Percentiles rank a stretch among this genome's conserved stretches.
These are phyloP conservation scores for Euphorbia corollata DNA, from an alignment of 441 rosid genomes.

Conservation along the genomic window DNA sequence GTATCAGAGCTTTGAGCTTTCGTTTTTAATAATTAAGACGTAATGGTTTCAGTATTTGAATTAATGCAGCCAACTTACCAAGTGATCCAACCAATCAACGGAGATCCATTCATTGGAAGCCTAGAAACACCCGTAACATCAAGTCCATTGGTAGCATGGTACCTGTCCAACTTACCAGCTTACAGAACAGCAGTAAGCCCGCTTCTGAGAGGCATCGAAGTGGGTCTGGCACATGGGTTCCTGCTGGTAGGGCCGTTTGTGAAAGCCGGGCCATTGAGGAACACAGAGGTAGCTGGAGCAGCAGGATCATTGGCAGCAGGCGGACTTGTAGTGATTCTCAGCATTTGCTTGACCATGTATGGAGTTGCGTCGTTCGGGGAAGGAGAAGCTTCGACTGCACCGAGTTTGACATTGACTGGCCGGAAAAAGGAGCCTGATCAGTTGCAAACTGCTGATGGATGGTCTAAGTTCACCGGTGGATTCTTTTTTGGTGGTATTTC, in stretches of 20 bases:
- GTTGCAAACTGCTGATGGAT: constrained; percentile 86
- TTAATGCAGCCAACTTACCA: constrained; percentile 67
- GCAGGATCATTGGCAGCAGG: constrained; percentile 89
- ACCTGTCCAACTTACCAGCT: constrained; percentile 88
- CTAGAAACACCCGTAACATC: constrained; percentile 92
- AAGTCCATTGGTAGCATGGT: constrained; percentile 89
- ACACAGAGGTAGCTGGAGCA: constrained; percentile 61
- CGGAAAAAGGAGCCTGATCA: constrained; percentile 91
- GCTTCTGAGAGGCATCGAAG: constrained; percentile 81
- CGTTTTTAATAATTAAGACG: no score
- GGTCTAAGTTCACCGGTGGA: constrained; percentile 86
- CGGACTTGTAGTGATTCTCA: constrained; percentile 74
- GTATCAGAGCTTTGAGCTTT: no score
- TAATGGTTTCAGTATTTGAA: no score
- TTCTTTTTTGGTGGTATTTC: constrained; percentile 95
- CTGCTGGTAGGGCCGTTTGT: constrained; percentile 89
- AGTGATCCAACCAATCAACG: constrained; percentile 91
- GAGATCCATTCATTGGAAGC: constrained; percentile 95
- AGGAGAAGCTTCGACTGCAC: constrained; percentile 80
- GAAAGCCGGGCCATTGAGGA: constrained; percentile 77
- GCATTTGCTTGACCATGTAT: constrained; percentile 82
- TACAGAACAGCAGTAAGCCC: constrained; percentile 91
- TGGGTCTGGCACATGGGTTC: constrained; percentile 81
- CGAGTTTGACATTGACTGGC: constrained; percentile 73
- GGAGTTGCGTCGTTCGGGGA: constrained; percentile 72